Evolutionary conservation across 176 grass and related monocot genomes (phyloP).

Genomic region (Juncus inflexus): DNA sequence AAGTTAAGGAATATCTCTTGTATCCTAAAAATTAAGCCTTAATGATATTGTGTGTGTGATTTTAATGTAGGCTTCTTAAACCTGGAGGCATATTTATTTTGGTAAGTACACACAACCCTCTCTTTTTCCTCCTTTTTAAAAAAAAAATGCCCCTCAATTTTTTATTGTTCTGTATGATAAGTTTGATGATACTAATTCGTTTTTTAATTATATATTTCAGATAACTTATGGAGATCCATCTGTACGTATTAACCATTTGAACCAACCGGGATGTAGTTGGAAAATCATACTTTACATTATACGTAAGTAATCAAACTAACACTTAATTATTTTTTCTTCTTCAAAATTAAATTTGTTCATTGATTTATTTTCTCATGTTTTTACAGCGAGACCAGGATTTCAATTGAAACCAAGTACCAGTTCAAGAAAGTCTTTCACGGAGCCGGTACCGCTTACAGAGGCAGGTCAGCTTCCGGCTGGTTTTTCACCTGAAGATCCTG

Average conservation of each 20-base stretch:
- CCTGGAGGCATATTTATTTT: conserved; percentile 85
- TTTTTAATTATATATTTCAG: conserved; percentile 27
- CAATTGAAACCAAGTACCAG: conserved; percentile 22
- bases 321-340: conserved; percentile 2
- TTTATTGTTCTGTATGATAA: conserved; percentile 7
- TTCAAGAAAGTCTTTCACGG: conserved; percentile 52
- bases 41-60: conserved; percentile 10
- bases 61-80: conserved; percentile 80
- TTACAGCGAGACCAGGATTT: conserved; percentile 87
- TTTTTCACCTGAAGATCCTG: conserved; percentile 85
- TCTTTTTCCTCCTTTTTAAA: neutral
- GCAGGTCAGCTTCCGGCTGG: conserved; percentile 49
- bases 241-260: conserved; percentile 63
- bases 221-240: conserved; percentile 99
- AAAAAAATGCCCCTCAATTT: neutral
- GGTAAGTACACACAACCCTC: conserved; percentile 33
- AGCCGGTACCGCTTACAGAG: conserved; percentile 78
- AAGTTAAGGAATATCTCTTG: too few species aligned
- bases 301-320: conserved; percentile 43
- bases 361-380: neutral
- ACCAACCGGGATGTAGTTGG: conserved; percentile 76
- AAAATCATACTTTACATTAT: conserved; percentile 77
- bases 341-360: too few species aligned
- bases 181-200: too few species aligned
- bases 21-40: conserved; percentile 5